phyloP scores from a whole-genome alignment of 257 asterid species.

The Solanum etuberosum region DNA sequence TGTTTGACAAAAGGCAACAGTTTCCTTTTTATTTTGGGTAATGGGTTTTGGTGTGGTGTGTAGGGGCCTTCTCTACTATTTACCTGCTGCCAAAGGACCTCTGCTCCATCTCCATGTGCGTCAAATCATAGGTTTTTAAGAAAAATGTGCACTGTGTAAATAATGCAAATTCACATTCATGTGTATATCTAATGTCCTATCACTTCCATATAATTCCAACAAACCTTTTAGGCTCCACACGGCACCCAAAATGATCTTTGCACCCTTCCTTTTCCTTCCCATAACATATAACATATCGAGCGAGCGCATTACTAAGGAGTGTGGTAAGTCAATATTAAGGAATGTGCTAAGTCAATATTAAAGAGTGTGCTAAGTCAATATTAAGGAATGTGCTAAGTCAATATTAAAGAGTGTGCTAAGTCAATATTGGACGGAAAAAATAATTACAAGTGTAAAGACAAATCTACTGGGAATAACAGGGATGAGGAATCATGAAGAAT shows the following conservation, averaged over 20 bases:
- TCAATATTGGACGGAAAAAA: no score
- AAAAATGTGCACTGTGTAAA: background rate
- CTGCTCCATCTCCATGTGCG: background rate
- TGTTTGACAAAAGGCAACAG: background rate
- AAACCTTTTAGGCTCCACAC: background rate
- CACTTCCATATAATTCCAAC: background rate
- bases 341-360: background rate
- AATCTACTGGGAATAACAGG: background rate
- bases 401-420: background rate
- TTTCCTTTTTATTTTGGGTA: background rate
- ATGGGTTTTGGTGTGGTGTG: background rate
- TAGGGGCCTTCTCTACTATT: background rate
- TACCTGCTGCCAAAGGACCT: background rate
- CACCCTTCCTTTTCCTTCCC: background rate
- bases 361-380: background rate
- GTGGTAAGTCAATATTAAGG: no score
- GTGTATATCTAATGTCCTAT: background rate
- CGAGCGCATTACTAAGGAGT: no score
- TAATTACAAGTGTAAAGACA: background rate
- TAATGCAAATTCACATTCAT: background rate
- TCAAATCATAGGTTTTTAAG: conserved; percentile 5
- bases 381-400: background rate
- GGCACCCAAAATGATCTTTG: background rate
- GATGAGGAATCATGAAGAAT: background rate
- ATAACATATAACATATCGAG: background rate